Base-by-base conservation (phyloP, 164 flowering plant genomes). In the Dillenia turbinata region DNA sequence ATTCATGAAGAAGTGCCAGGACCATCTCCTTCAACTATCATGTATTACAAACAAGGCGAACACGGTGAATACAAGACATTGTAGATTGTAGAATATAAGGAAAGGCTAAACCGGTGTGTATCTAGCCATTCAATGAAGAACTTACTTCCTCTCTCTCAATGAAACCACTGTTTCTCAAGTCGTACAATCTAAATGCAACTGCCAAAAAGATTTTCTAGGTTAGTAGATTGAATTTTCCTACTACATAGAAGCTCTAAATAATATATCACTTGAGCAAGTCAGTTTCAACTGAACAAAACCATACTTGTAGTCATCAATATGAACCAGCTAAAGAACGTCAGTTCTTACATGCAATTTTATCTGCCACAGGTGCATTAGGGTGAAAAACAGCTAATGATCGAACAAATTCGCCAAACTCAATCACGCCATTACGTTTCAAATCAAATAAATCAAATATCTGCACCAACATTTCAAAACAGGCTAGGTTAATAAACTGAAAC, bases 401-500 rank as follows among this genome's bases (percentile, higher is more conserved):
- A 63, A 90, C 95, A 73, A 90, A 90, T 65, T 90, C 97, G 16
- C 91, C 97, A 75, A 86, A 86, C 47, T 90, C 95, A 17, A 90
- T 86, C n/a, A 86, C 95, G n/a, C 97, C 97, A 63, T 90, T 86
- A 26, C 75, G 81, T 60, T 90, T 90, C 59, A 79, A 58, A 75
- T 88, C 95, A 78, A 90, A 90, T 53, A 86, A 53, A 70, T 90
- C 90, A 69, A 90, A 90, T 59, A 88, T 79, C 97, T 90, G 73
- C 63, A 72, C 11, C 49, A 45, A 17, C 24, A 13, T 15, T 6
- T 10, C 17, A 40, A 50, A 9, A 44, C 45, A 6, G 11, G 26
- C 7, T 48, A 44, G 15, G 44, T 1, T 15, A 56, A 26, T 44
- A 58, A 49, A 12, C 10, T 47, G 24, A 47, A 4, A 16, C 51